Evolutionary conservation across 192 early-diverging fungal genomes (phyloP).

Genomic region (Radiomyces spectabilis): DNA sequence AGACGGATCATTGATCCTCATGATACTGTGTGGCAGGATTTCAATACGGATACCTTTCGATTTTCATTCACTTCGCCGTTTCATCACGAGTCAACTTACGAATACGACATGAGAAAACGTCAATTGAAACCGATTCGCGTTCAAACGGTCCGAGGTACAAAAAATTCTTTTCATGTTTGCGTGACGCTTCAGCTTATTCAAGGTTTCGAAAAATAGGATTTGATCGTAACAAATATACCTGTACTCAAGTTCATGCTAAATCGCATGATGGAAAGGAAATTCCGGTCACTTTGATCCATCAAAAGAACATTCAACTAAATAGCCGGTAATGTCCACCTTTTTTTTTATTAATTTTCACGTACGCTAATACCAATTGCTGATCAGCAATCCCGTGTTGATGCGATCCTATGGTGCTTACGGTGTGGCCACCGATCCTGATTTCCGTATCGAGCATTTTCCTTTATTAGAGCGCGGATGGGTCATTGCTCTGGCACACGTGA

Average conservation of each 20-base stretch:
- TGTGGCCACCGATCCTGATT: slow-evolving; percentile 64
- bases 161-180: neutral
- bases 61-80: slow-evolving; percentile 59
- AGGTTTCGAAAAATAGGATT: slow-evolving; percentile 19
- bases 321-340: slow-evolving; percentile 21
- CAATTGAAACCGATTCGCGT: slow-evolving; percentile 33
- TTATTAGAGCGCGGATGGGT: slow-evolving; percentile 75
- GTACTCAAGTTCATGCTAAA: slow-evolving; percentile 36
- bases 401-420: slow-evolving; percentile 83
- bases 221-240: slow-evolving; percentile 35
- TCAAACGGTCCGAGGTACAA: slow-evolving; percentile 43
- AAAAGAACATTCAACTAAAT: slow-evolving; percentile 35
- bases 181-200: neutral
- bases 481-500: slow-evolving; percentile 75
- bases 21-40: slow-evolving; percentile 29
- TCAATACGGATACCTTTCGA: slow-evolving; percentile 48
- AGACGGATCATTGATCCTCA: neutral
- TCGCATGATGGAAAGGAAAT: slow-evolving; percentile 37
- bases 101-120: slow-evolving; percentile 53
- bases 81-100: slow-evolving; percentile 55
- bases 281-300: slow-evolving; percentile 61
- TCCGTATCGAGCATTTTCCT: slow-evolving; percentile 67
- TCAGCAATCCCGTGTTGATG: slow-evolving; percentile 51
- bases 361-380: too few relatives aligned
- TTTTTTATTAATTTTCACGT: neutral